Base-by-base conservation (phyloP, 2,329 filamentous ascomycete species). In the Pseudocercospora pini-densiflorae region DNA sequence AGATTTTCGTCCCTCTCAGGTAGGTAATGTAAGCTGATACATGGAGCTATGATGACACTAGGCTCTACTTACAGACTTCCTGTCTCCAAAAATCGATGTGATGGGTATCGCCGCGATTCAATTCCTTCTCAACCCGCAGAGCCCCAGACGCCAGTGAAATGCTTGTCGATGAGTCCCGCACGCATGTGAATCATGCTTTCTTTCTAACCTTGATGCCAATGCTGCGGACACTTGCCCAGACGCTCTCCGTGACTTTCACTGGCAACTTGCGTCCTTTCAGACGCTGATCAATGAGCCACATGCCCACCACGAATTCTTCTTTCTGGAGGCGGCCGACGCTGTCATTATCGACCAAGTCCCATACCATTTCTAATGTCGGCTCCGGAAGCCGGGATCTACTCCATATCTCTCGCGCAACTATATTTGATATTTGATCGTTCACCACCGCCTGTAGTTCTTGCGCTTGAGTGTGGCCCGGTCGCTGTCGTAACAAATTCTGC, bases 271-370 rank as follows among this genome's bases (percentile, higher is more conserved):
- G 82, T 1, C 92, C 92, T 70, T 90, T 88, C n/a, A 95, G 80
- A 66, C 91, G 82, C 82, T 94, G 91, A 77, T 95, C 92, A 40
- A 95, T 87, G 58, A 95, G 80, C 91, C 92, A 95, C 81, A 92
- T 85, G 9, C 92, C 92, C 1, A 94, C 91, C 0, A 95, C 90
- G 77, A 95, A 95, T 80, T 93, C 90, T 63, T 89, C 85, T 73
- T 87, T 86, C 63, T 81, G 82, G 62, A 95, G 79, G 70, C 85
- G 81, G 1, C 90, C 90, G 14, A 79, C 75, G 1, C 79, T 77
- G 6, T 81, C 78, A 1, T 84, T 80, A 74, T 91, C 90, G 8
- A 94, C 92, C 19, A 94, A 81, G 49, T 90, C 88, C 89, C 91
- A 95, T 0, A 94, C 89, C 78, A 92, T 89, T 51, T 88, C 88